Evolutionary conservation across 2,329 filamentous ascomycete genomes (phyloP).

Genomic region (Pseudogymnoascus sp.): DNA sequence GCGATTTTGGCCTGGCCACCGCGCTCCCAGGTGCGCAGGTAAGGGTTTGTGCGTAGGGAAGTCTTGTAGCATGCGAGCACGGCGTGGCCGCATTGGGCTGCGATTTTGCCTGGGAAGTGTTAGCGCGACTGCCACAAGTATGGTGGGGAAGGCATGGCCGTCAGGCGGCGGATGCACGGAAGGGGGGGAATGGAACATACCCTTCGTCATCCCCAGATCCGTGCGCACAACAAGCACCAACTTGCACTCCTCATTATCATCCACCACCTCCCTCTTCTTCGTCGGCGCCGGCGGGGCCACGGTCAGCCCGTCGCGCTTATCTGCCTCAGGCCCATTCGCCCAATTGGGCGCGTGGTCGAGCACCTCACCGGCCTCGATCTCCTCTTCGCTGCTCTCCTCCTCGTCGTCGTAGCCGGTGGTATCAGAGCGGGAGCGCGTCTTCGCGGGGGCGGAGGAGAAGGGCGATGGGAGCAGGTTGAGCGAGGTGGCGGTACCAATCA

Average conservation of each 20-base stretch:
- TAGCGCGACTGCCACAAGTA: constrained; percentile 1
- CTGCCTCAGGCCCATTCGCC: constrained; percentile 52
- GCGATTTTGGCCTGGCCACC: constrained; percentile 89
- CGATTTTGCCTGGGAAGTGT: constrained; percentile 70
- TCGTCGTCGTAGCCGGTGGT: constrained; percentile 52
- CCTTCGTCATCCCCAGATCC: constrained; percentile 95
- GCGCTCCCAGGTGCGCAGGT: constrained; percentile 78
- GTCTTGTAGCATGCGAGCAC: constrained; percentile 95
- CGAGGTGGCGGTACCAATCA: constrained; percentile 62
- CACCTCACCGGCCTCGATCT: constrained; percentile 49
- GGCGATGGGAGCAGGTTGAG: constrained; percentile 64
- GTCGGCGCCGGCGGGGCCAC: constrained; percentile 13
- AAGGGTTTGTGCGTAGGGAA: constrained; percentile 48
- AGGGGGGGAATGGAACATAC: constrained; percentile 38
- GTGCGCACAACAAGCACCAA: constrained; percentile 85
- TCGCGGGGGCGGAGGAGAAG: constrained; percentile 30
- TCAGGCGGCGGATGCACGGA: constrained; percentile 6
- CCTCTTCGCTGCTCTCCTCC: constrained; percentile 60
- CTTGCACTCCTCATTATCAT: constrained; percentile 73
- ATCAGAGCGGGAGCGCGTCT: constrained; percentile 19
- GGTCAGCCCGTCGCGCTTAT: constrained; percentile 45
- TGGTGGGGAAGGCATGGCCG: constrained; percentile 9
- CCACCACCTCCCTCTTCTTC: constrained; percentile 15
- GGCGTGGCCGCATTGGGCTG: constrained; percentile 90
- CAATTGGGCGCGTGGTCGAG: constrained; percentile 62